These are phyloP conservation scores for Cenchrus fungigraminus DNA, from an alignment of 176 grass and related monocot genomes.

Conservation along the genomic window DNA sequence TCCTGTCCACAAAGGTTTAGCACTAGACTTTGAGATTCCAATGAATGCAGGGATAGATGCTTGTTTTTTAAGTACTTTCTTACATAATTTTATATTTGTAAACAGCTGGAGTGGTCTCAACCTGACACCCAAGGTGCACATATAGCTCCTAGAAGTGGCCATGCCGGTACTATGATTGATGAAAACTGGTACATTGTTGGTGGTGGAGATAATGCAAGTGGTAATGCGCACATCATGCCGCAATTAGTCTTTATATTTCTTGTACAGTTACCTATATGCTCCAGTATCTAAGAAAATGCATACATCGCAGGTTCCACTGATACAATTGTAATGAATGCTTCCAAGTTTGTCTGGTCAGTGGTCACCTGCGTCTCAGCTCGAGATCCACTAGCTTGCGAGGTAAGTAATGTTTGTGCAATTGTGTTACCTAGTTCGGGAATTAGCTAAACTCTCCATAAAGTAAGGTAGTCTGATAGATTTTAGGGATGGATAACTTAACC, in stretches of 20 bases:
- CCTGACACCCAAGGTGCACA: conserved; percentile 89
- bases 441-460: conserved; percentile 1
- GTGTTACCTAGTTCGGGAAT: conserved; percentile 27
- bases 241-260: conserved; percentile 25
- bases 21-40: background rate
- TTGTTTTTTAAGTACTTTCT: conserved; percentile 18
- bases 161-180: conserved; percentile 79
- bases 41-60: background rate
- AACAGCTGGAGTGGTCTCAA: conserved; percentile 96
- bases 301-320: conserved; percentile 70
- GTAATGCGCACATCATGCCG: conserved; percentile 47
- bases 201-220: conserved; percentile 94
- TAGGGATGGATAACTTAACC: conserved; percentile 21
- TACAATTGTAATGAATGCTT: conserved; percentile 80
- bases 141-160: conserved; percentile 87
- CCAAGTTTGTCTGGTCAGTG: conserved; percentile 92
- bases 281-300: conserved; percentile 35
- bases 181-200: conserved; percentile 99
- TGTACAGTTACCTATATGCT: conserved; percentile 14
- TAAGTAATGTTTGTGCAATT: conserved; percentile 39
- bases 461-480: background rate
- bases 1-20: conserved; percentile 10
- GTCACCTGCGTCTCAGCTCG: conserved; percentile 63
- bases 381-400: conserved; percentile 96
- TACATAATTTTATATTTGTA: conserved; percentile 34